These are phyloP conservation scores for Salinomyces thailandicus DNA, from an alignment of 2,329 filamentous ascomycete species.

Conservation along the genomic window DNA sequence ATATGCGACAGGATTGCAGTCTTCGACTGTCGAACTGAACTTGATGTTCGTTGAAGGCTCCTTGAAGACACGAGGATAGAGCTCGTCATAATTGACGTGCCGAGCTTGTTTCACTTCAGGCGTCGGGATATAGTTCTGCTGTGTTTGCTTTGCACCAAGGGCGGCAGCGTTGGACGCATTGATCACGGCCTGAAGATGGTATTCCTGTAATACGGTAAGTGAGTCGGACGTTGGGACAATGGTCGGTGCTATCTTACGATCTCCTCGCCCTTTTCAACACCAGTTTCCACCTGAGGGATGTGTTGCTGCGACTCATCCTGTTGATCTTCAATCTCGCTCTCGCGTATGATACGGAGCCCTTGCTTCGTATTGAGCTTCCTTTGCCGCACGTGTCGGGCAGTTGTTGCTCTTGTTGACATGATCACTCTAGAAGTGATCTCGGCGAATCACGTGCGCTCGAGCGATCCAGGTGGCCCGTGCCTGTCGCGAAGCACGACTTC, in stretches of 20 bases:
- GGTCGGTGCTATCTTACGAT: slow-evolving; percentile 58
- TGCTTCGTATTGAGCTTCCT: slow-evolving; percentile 91
- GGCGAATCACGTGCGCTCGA: slow-evolving; percentile 8
- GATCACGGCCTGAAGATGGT: slow-evolving; percentile 82
- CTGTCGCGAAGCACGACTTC: background rate
- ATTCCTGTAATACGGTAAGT: slow-evolving; percentile 54
- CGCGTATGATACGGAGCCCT: slow-evolving; percentile 73
- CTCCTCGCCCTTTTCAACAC: slow-evolving; percentile 94
- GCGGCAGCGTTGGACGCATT: slow-evolving; percentile 46
- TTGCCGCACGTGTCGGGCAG: slow-evolving; percentile 50
- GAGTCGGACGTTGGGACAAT: slow-evolving; percentile 2
- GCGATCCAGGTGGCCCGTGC: background rate
- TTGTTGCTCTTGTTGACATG: slow-evolving; percentile 17
- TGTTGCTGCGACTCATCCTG: slow-evolving; percentile 75
- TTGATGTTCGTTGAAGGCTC: slow-evolving; percentile 91
- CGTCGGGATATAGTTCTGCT: slow-evolving; percentile 55
- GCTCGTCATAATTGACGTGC: slow-evolving; percentile 71
- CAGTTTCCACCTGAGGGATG: slow-evolving; percentile 79
- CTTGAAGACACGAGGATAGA: slow-evolving; percentile 70
- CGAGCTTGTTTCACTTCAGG: slow-evolving; percentile 51
- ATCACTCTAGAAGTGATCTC: slow-evolving; percentile 1
- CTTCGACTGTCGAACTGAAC: slow-evolving; percentile 95
- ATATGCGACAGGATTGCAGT: slow-evolving; percentile 82
- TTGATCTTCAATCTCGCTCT: slow-evolving; percentile 73
- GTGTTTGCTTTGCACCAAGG: slow-evolving; percentile 45